Evolutionary conservation across 1,139 yeast genomes (phyloP).

Genomic region (Saccharomyces uvarum): DNA sequence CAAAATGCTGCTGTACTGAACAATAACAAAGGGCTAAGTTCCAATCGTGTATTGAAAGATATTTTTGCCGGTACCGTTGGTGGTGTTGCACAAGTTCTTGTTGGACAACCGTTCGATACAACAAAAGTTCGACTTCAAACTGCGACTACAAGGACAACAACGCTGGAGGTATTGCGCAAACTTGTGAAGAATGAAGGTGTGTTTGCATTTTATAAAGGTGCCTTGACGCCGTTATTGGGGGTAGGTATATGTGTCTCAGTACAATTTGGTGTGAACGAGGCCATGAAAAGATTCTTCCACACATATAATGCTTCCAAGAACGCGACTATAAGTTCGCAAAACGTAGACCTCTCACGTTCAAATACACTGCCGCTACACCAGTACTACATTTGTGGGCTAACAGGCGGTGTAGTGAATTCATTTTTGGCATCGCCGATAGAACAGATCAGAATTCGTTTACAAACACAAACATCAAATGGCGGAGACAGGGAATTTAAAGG

Average conservation of each 20-base stretch:
- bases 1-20: slow-evolving; percentile 5
- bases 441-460: slow-evolving; percentile 83
- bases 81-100: slow-evolving; percentile 81
- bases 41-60: slow-evolving; percentile 35
- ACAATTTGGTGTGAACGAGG: slow-evolving; percentile 84
- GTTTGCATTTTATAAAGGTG: slow-evolving; percentile 81
- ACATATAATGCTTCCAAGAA: slow-evolving; percentile 35
- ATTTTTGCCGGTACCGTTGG: slow-evolving; percentile 82
- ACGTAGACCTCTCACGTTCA: neutral
- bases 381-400: slow-evolving; percentile 73
- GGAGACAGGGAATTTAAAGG: slow-evolving; percentile 50
- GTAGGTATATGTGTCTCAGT: slow-evolving; percentile 91
- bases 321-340: neutral
- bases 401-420: slow-evolving; percentile 85
- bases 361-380: slow-evolving; percentile 44
- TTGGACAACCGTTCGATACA: slow-evolving; percentile 89
- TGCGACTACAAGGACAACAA: slow-evolving; percentile 62
- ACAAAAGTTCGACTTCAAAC: slow-evolving; percentile 81
- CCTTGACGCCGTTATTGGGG: slow-evolving; percentile 77
- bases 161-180: slow-evolving; percentile 64
- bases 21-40: slow-evolving; percentile 3
- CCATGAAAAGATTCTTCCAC: slow-evolving; percentile 62
- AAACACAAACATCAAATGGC: slow-evolving; percentile 56
- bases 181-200: slow-evolving; percentile 70
- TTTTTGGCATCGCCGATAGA: slow-evolving; percentile 87